Percentiles rank a stretch among this genome's conserved stretches.
Evolutionary conservation across 371 early-diverging fungal species (phyloP).

Genomic region (Thermomucor indicae-seudaticae): DNA sequence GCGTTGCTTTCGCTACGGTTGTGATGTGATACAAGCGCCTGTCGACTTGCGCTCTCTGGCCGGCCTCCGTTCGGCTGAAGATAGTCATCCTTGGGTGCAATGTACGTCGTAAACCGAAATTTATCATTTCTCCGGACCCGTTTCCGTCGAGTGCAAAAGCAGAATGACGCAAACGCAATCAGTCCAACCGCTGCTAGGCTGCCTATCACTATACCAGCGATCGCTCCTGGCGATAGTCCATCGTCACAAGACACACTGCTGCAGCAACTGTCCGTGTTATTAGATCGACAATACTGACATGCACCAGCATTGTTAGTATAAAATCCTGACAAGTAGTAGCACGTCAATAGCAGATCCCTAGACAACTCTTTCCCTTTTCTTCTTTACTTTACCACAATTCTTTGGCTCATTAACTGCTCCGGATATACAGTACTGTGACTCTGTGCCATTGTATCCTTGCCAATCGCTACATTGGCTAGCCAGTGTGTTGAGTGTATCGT

Average conservation of each 20-base stretch:
- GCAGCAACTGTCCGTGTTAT: conserved; percentile 31
- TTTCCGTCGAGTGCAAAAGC: conserved; percentile 17
- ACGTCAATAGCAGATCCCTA: no score
- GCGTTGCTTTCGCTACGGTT: no score
- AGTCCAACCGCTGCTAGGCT: conserved; percentile 4
- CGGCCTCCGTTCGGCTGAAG: background rate
- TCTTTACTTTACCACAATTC: conserved; percentile 36
- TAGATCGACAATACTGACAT: conserved; percentile 30
- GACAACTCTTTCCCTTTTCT: no score
- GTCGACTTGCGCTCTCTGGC: no score
- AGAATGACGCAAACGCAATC: conserved; percentile 11
- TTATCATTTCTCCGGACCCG: conserved; percentile 17
- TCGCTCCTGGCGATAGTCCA: conserved; percentile 6
- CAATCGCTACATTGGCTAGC: conserved; percentile 28
- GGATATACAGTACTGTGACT: conserved; percentile 20
- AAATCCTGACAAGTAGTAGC: conserved; percentile 20
- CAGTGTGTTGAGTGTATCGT: conserved; percentile 7
- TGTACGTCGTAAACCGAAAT: conserved; percentile 17
- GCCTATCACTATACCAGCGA: conserved; percentile 13
- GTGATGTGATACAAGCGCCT: no score
- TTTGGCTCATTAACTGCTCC: conserved; percentile 36
- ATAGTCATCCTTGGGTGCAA: conserved; percentile 5
- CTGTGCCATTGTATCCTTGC: conserved; percentile 30
- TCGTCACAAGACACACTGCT: conserved; percentile 2
- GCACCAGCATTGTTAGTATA: conserved; percentile 8